A percentile compares a stretch with the other conserved stretches of the same genome.
phyloP scores from a whole-genome alignment of 2,329 filamentous ascomycete species.

The Helotiales sp. region DNA sequence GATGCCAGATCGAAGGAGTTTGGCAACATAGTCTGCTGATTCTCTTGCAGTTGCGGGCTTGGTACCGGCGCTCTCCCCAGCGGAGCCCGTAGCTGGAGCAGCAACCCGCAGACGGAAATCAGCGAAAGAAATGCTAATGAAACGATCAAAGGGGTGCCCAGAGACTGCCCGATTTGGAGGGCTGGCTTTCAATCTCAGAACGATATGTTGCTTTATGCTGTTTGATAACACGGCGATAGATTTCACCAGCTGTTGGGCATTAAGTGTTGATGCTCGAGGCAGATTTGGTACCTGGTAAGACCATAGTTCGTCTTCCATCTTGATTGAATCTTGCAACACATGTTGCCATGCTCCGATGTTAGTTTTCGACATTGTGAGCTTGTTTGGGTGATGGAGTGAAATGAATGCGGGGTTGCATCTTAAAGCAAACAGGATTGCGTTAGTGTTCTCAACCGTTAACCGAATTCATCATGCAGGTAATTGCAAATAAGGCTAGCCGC shows the following conservation, averaged over 20 bases:
- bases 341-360: too few relatives aligned
- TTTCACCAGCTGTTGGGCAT: too few relatives aligned
- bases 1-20: constrained; percentile 12
- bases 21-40: constrained; percentile 1
- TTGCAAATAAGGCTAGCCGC: too few relatives aligned
- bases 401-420: too few relatives aligned
- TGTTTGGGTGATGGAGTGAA: not conserved
- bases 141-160: not conserved
- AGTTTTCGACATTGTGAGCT: too few relatives aligned
- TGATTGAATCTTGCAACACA: not conserved
- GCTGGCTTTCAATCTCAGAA: not conserved
- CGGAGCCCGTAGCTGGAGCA: not conserved
- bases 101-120: constrained; percentile 8
- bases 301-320: not conserved
- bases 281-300: constrained; percentile 3
- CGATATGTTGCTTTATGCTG: constrained; percentile 2
- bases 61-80: not conserved
- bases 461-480: too few relatives aligned
- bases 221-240: constrained; percentile 5
- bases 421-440: too few relatives aligned
- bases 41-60: constrained; percentile 2
- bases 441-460: too few relatives aligned
- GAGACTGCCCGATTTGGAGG: not conserved
- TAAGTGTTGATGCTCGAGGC: not conserved
- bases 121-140: not conserved